phyloP scores from a whole-genome alignment of 805 yeast genomes.

The Cyberlindnera mississippiensis region DNA sequence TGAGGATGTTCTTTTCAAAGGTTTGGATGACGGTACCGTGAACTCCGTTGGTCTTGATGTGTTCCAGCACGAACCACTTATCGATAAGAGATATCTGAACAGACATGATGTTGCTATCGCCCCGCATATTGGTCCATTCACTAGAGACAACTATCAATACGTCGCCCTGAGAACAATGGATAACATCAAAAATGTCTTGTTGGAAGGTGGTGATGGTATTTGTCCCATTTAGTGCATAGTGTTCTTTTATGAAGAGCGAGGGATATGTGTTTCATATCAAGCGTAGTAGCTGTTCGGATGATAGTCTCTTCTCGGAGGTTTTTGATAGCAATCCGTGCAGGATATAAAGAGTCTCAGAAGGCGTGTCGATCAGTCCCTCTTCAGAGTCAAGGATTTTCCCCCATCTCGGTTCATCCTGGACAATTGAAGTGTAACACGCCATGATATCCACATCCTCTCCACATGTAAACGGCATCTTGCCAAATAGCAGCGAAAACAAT shows the following conservation, averaged over 20 bases:
- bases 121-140: slow-evolving; percentile 74
- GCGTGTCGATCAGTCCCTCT: too few relatives aligned
- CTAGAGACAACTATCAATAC: slow-evolving; percentile 49
- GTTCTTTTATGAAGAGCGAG: too few relatives aligned
- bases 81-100: slow-evolving; percentile 44
- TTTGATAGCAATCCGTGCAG: too few relatives aligned
- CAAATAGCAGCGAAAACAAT: not conserved
- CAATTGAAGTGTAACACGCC: not conserved
- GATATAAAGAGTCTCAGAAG: too few relatives aligned
- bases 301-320: too few relatives aligned
- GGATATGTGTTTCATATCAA: too few relatives aligned
- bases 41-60: slow-evolving; percentile 73
- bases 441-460: not conserved
- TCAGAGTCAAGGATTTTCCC: too few relatives aligned
- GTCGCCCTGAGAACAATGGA: slow-evolving; percentile 51
- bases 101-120: slow-evolving; percentile 54
- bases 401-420: not conserved
- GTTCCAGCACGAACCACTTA: slow-evolving; percentile 56
- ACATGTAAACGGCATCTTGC: slow-evolving; percentile 1
- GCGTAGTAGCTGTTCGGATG: too few relatives aligned
- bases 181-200: slow-evolving; percentile 34
- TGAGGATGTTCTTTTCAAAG: slow-evolving; percentile 60
- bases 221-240: slow-evolving; percentile 25
- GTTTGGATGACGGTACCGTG: slow-evolving; percentile 55
- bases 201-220: slow-evolving; percentile 18